Conservation (phyloP, 345 rosid species). For the Eucalyptus fibrosa region DNA sequence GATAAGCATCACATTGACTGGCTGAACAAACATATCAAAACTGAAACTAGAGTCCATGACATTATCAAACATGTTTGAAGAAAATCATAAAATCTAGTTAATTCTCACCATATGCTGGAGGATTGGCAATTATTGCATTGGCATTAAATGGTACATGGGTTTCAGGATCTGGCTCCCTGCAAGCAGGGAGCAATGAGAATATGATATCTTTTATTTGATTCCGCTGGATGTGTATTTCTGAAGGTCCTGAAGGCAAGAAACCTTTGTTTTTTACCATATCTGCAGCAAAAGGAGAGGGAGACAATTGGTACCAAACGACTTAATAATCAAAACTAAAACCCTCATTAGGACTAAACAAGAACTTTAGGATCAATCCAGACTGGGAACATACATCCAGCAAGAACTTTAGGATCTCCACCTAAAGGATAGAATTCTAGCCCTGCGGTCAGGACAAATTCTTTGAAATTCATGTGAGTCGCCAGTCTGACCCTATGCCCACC, state of each 20-base stretch:
- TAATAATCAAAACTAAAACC: background rate
- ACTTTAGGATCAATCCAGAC: background rate
- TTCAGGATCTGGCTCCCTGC: conserved; percentile 28
- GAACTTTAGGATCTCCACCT: conserved; percentile 71
- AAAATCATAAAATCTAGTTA: background rate
- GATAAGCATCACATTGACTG: background rate
- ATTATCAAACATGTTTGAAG: background rate
- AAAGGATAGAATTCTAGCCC: conserved; percentile 58
- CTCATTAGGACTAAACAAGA: background rate
- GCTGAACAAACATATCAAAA: background rate
- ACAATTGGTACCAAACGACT: background rate
- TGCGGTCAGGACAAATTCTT: conserved; percentile 49
- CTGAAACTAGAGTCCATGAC: background rate
- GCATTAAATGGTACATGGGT: conserved; percentile 13
- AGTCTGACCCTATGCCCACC: conserved; percentile 58
- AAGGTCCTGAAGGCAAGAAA: conserved; percentile 45
- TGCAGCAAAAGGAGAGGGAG: background rate
- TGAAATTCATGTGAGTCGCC: conserved; percentile 56
- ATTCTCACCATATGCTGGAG: conserved; percentile 43
- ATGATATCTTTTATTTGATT: conserved; percentile 35
- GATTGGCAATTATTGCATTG: conserved; percentile 50
- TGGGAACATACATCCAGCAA: conserved; percentile 46
- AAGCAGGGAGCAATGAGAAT: conserved; percentile 37
- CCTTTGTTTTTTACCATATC: conserved; percentile 67
- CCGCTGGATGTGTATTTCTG: conserved; percentile 42